Conservation (phyloP, 106 monocot species). For the Hemerocallis citrina region DNA sequence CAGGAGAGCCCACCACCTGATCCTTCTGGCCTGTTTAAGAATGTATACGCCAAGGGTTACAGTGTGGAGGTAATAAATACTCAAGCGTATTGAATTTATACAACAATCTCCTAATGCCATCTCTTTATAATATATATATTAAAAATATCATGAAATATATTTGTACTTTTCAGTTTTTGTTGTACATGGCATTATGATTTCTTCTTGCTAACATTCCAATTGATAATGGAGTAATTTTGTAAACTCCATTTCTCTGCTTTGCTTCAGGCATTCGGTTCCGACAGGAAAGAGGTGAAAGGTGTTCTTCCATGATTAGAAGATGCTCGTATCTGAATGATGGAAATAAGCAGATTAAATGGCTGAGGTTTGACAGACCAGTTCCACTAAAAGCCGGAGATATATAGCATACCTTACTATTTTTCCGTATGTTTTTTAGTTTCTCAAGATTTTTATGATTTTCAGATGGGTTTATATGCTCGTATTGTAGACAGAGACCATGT, state of each 20-base stretch:
- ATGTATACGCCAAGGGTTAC: conserved; percentile 60
- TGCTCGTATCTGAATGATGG: too few relatives aligned
- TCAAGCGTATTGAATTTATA: not conserved
- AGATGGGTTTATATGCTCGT: too few relatives aligned
- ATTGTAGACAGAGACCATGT: too few relatives aligned
- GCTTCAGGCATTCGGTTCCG: conserved; percentile 65
- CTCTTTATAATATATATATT: too few relatives aligned
- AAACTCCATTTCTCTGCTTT: not conserved
- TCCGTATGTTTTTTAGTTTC: too few relatives aligned
- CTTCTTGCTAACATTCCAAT: not conserved
- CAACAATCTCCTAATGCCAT: too few relatives aligned
- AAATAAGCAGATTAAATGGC: too few relatives aligned
- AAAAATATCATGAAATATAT: not conserved
- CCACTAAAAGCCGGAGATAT: too few relatives aligned
- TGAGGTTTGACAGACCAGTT: too few relatives aligned
- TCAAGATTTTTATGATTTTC: too few relatives aligned
- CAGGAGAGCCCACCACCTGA: not conserved
- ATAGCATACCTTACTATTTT: too few relatives aligned
- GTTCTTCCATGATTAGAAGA: conserved; percentile 54
- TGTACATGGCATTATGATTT: not conserved
- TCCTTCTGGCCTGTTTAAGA: not conserved
- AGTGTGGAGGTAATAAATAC: conserved; percentile 61
- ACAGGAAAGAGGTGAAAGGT: conserved; percentile 68
- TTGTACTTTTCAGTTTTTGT: not conserved
- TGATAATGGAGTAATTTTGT: not conserved